Evolutionary conservation across 257 asterid species (phyloP).

Genomic region (Solanum chmielewskii): DNA sequence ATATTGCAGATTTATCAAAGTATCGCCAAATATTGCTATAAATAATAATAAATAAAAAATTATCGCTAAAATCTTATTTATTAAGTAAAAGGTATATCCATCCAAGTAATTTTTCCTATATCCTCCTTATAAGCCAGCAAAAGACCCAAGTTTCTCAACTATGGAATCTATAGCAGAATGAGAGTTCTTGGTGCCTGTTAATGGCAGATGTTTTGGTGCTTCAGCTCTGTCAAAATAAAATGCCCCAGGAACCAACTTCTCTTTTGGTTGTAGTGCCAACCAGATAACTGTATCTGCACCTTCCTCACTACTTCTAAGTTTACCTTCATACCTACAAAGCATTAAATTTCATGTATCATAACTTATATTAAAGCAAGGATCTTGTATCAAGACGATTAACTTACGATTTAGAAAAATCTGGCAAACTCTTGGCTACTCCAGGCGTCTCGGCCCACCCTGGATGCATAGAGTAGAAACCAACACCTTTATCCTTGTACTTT

Average conservation of each 20-base stretch:
- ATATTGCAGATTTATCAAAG: too few relatives aligned
- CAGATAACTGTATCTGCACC: slow-evolving; percentile 83
- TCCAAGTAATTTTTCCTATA: not conserved
- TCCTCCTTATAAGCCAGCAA: slow-evolving; percentile 15
- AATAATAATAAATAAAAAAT: too few relatives aligned
- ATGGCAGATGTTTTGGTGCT: slow-evolving; percentile 69
- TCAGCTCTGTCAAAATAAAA: slow-evolving; percentile 75
- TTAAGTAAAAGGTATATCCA: too few relatives aligned
- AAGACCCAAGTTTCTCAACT: slow-evolving; percentile 23
- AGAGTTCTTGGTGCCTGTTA: slow-evolving; percentile 55
- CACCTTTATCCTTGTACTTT: slow-evolving; percentile 45
- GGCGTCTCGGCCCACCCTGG: slow-evolving; percentile 99
- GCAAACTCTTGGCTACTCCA: slow-evolving; percentile 78
- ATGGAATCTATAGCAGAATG: slow-evolving; percentile 54
- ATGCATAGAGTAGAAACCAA: slow-evolving; percentile 90
- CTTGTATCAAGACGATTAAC: not conserved
- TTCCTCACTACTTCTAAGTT: slow-evolving; percentile 75
- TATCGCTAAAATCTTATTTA: too few relatives aligned
- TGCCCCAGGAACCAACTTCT: slow-evolving; percentile 54
- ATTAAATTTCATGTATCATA: not conserved
- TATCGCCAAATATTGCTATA: too few relatives aligned
- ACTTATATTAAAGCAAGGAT: not conserved
- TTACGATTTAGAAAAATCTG: slow-evolving; percentile 51
- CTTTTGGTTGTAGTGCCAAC: slow-evolving; percentile 81
- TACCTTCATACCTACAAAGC: slow-evolving; percentile 50